Conservation (phyloP, 768 basidiomycete genomes). For the Hericium erinaceus region DNA sequence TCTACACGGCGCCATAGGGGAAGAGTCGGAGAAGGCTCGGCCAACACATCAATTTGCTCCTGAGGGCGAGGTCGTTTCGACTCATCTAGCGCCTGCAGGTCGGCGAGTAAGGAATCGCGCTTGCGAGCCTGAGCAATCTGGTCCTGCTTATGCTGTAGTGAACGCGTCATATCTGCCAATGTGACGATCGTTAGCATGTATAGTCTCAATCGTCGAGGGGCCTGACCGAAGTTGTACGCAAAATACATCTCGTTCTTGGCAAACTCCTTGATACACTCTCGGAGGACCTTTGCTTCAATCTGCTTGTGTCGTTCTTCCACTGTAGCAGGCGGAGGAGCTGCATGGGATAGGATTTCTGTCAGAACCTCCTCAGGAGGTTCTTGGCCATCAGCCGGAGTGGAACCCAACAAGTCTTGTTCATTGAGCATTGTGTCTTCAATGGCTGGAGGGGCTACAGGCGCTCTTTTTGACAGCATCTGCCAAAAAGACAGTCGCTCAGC, state of each 20-base stretch:
- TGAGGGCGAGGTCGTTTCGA: conserved; percentile 19
- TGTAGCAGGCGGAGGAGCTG: conserved; percentile 53
- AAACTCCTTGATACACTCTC: conserved; percentile 70
- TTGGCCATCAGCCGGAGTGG: conserved; percentile 12
- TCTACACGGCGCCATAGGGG: conserved; percentile 92
- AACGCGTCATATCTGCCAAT: conserved; percentile 65
- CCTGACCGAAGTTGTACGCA: conserved; percentile 72
- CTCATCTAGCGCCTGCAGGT: conserved; percentile 42
- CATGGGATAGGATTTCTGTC: conserved; percentile 45
- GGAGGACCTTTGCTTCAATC: conserved; percentile 74
- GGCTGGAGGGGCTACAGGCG: background rate
- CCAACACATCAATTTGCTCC: conserved; percentile 40
- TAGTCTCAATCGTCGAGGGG: background rate
- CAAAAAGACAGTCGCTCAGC: conserved; percentile 68
- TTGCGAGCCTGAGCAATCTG: conserved; percentile 46
- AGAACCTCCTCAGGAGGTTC: conserved; percentile 41
- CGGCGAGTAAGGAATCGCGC: conserved; percentile 49
- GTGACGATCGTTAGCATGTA: background rate
- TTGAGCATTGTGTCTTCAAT: conserved; percentile 10
- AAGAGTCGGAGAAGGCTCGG: conserved; percentile 67
- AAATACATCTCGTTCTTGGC: conserved; percentile 87
- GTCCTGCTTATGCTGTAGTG: conserved; percentile 73
- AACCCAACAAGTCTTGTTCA: conserved; percentile 9
- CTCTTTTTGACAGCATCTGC: conserved; percentile 44
- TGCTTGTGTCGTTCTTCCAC: conserved; percentile 62